Evolutionary conservation across 306 rosid species (phyloP).

Genomic region (Prunus davidiana): DNA sequence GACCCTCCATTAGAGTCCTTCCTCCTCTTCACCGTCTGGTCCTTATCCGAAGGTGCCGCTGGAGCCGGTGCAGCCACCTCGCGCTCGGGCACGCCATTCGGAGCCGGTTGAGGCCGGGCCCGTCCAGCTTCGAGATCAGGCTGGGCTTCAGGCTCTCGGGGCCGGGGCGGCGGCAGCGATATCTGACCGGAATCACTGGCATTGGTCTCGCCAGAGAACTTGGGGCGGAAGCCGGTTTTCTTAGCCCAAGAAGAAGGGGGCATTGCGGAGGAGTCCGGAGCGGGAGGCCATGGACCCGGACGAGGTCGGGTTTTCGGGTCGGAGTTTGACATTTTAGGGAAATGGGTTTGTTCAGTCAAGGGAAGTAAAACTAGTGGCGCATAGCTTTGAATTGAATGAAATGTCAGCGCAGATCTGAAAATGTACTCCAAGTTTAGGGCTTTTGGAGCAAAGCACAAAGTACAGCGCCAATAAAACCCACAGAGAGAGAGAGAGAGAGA

Average conservation of each 20-base stretch:
- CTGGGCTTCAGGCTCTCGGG: constrained; percentile 32
- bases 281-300: constrained; percentile 88
- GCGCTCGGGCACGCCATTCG: constrained; percentile 42
- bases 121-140: constrained; percentile 71
- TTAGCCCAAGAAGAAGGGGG: constrained; percentile 97
- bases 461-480: neutral
- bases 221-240: constrained; percentile 83
- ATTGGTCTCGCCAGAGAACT: constrained; percentile 91
- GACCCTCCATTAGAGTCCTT: constrained; percentile 68
- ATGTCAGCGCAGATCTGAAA: constrained; percentile 47
- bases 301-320: constrained; percentile 65
- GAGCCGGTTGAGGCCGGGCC: constrained; percentile 10
- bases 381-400: constrained; percentile 22
- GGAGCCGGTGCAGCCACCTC: constrained; percentile 25
- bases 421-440: neutral
- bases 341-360: neutral
- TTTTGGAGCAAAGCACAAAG: neutral
- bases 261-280: constrained; percentile 45
- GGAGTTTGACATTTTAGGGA: constrained; percentile 50
- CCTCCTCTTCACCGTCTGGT: constrained; percentile 51
- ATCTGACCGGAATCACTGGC: constrained; percentile 62
- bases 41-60: constrained; percentile 29
- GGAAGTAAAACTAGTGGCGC: constrained; percentile 20
- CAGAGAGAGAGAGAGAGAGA: neutral
- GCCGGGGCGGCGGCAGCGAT: constrained; percentile 37